phyloP scores from a whole-genome alignment of 1,284 basidiomycete genomes.

The Anthracocystis walkeri region DNA sequence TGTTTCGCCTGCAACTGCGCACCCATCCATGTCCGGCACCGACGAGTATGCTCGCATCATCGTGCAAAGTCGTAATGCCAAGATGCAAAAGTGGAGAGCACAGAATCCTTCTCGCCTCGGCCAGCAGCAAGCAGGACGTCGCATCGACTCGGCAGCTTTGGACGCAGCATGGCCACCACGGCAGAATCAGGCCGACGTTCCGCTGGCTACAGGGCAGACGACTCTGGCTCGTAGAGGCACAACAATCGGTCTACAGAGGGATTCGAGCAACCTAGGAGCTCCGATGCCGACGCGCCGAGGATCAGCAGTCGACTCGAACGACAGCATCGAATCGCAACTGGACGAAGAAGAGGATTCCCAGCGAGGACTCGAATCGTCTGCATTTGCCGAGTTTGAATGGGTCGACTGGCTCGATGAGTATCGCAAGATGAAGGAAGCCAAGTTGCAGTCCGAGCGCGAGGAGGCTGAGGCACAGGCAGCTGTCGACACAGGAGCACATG shows the following conservation, averaged over 20 bases:
- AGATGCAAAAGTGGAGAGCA: conserved; percentile 73
- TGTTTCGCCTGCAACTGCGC: conserved; percentile 19
- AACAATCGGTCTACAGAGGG: conserved; percentile 41
- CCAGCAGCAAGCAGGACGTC: conserved; percentile 6
- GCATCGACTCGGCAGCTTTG: conserved; percentile 8
- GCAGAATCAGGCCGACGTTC: conserved; percentile 7
- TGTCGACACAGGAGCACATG: conserved; percentile 8
- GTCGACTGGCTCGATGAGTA: conserved; percentile 76
- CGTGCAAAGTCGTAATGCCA: conserved; percentile 73
- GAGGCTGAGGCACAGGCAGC: conserved; percentile 47
- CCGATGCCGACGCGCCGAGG: conserved; percentile 34
- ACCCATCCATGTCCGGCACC: conserved; percentile 60
- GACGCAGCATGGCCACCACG: conserved; percentile 15
- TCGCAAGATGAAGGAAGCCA: conserved; percentile 74
- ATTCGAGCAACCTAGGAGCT: conserved; percentile 14
- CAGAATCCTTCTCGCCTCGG: conserved; percentile 39
- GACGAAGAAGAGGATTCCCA: conserved; percentile 46
- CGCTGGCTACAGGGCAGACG: conserved; percentile 21
- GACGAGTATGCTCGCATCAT: conserved; percentile 74
- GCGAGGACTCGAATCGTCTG: conserved; percentile 25
- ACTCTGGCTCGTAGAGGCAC: conserved; percentile 49
- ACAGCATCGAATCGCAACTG: conserved; percentile 52
- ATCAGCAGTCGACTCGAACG: conserved; percentile 46
- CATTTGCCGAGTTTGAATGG: conserved; percentile 73
- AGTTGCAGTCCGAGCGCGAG: conserved; percentile 71